phyloP scores from a whole-genome alignment of 2,329 filamentous ascomycete species.

The Periconia digitata region DNA sequence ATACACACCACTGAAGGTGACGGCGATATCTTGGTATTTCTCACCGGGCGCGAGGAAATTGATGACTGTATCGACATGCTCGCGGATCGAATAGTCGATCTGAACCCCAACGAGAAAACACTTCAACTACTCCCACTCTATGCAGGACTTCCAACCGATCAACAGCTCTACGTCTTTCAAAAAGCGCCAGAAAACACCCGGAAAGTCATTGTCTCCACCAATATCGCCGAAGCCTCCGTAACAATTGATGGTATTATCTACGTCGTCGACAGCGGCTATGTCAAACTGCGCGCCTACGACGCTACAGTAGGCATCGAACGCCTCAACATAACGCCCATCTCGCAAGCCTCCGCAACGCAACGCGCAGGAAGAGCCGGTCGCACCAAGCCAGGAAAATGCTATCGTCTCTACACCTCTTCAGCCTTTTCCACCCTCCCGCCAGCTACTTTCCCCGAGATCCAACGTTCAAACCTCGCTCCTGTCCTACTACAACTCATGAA shows the following conservation, averaged over 20 bases:
- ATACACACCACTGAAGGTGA: slow-evolving; percentile 80
- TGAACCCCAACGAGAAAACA: slow-evolving; percentile 60
- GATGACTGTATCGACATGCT: slow-evolving; percentile 79
- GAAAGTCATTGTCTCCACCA: slow-evolving; percentile 91
- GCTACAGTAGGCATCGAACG: slow-evolving; percentile 85
- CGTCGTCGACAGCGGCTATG: slow-evolving; percentile 87
- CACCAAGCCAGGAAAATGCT: slow-evolving; percentile 90
- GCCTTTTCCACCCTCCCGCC: slow-evolving; percentile 67
- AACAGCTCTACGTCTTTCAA: slow-evolving; percentile 95
- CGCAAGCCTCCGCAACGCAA: slow-evolving; percentile 90
- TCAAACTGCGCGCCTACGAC: slow-evolving; percentile 85
- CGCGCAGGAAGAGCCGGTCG: slow-evolving; percentile 87
- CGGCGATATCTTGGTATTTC: slow-evolving; percentile 87
- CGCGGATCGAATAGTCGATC: slow-evolving; percentile 67
- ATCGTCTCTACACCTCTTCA: slow-evolving; percentile 83
- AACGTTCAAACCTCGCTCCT: slow-evolving; percentile 86
- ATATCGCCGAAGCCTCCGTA: slow-evolving; percentile 94
- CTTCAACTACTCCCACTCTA: slow-evolving; percentile 80
- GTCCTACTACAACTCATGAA: slow-evolving; percentile 91
- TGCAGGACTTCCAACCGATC: slow-evolving; percentile 82
- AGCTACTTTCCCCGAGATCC: slow-evolving; percentile 83
- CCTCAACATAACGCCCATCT: slow-evolving; percentile 77
- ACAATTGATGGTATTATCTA: slow-evolving; percentile 91
- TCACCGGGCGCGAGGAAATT: slow-evolving; percentile 93
- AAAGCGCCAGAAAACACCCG: slow-evolving; percentile 76